These are phyloP conservation scores for Mucor circinelloides DNA, from an alignment of 371 early-diverging fungal species.

Conservation along the genomic window DNA sequence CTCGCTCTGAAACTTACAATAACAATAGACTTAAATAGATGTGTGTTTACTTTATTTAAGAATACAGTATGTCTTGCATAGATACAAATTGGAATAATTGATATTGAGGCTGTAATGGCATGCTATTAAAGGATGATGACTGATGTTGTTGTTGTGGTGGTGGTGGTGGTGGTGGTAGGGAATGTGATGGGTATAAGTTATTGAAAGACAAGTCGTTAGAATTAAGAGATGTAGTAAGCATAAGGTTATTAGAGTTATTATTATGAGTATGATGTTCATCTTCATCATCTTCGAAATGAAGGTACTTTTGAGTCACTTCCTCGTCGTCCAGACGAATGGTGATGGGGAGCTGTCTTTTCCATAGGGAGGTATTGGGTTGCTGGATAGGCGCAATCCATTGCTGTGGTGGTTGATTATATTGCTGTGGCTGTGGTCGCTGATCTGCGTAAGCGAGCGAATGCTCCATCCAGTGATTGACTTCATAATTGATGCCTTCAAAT, in stretches of 20 bases:
- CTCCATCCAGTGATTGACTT: slow-evolving; percentile 7
- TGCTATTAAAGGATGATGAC: neutral
- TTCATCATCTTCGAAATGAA: slow-evolving; percentile 4
- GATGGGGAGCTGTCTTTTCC: slow-evolving; percentile 13
- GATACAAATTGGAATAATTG: slow-evolving; percentile 26
- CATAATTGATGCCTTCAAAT: neutral
- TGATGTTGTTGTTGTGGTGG: neutral
- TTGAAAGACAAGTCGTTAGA: neutral
- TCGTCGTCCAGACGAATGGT: slow-evolving; percentile 30
- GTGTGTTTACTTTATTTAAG: slow-evolving; percentile 8
- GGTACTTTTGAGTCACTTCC: slow-evolving; percentile 19
- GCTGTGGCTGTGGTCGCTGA: neutral
- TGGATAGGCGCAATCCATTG: neutral
- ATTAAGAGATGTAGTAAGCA: neutral
- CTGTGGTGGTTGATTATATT: no score
- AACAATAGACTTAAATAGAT: neutral
- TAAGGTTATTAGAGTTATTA: neutral
- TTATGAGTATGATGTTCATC: neutral
- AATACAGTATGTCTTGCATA: slow-evolving; percentile 34
- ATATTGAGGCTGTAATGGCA: neutral
- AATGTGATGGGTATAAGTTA: neutral
- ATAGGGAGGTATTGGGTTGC: neutral
- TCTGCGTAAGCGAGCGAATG: neutral
- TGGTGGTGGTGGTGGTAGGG: neutral
- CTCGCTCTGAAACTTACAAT: neutral